These are phyloP conservation scores for Tricholomella constricta DNA, from an alignment of 768 basidiomycete species.

Conservation along the genomic window DNA sequence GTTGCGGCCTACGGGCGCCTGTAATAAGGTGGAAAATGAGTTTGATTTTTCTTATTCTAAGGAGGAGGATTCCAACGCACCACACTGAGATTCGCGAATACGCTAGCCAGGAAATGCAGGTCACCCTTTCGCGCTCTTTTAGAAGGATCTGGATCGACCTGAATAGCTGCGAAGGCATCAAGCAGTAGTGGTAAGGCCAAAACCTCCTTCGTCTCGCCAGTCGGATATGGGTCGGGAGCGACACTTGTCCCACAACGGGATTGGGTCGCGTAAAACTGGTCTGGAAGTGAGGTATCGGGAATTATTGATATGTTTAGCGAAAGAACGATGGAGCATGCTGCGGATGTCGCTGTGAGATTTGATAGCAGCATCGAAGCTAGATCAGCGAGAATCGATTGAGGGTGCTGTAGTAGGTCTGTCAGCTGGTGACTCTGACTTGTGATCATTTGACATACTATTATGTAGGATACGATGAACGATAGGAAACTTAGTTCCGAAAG, in stretches of 20 bases:
- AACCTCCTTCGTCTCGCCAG: slow-evolving; percentile 51
- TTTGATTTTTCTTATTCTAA: neutral
- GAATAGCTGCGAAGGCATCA: slow-evolving; percentile 77
- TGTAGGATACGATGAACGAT: slow-evolving; percentile 84
- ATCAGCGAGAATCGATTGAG: slow-evolving; percentile 89
- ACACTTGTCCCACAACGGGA: slow-evolving; percentile 82
- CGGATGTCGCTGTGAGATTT: slow-evolving; percentile 82
- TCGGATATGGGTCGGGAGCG: slow-evolving; percentile 71
- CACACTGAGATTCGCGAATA: slow-evolving; percentile 88
- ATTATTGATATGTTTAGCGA: slow-evolving; percentile 68
- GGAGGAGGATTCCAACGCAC: slow-evolving; percentile 37
- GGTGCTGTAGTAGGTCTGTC: slow-evolving; percentile 59
- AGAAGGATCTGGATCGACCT: slow-evolving; percentile 48
- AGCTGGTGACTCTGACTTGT: neutral
- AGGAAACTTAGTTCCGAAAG: slow-evolving; percentile 77
- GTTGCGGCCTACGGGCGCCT: slow-evolving; percentile 77
- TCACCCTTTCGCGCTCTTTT: slow-evolving; percentile 68
- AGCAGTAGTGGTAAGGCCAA: slow-evolving; percentile 80
- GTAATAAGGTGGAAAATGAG: slow-evolving; percentile 1
- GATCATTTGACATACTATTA: slow-evolving; percentile 62
- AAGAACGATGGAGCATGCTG: slow-evolving; percentile 65
- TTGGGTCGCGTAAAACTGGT: slow-evolving; percentile 68
- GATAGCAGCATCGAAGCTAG: slow-evolving; percentile 96
- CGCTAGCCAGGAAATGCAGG: slow-evolving; percentile 89
- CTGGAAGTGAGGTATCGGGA: slow-evolving; percentile 45